Base-by-base conservation (phyloP, 176 grass and related monocot genomes). In the Poa pratensis region DNA sequence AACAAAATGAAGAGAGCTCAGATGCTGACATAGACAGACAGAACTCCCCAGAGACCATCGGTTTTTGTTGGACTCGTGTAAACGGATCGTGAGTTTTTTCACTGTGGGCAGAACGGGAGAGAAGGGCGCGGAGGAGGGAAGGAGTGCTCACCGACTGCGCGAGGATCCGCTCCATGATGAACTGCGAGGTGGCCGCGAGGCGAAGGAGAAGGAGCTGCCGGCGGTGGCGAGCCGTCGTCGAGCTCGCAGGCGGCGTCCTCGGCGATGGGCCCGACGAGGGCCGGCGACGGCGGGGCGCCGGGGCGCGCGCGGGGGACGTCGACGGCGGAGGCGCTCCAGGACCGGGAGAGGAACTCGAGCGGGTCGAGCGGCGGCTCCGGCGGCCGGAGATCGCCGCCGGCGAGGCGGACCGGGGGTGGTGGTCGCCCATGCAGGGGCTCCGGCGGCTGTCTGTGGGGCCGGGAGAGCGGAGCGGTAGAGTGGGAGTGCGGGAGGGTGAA, bases 121-220 rank as follows among this genome's bases (percentile, higher is more conserved):
- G 17, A 3, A 5, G 20, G 6, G 0, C 46, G 3, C 46, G 3
- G 55, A 2, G 3, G 40, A 39, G 1, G 20, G 23, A 9, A 0
- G 3, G 22, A 8, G 79, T 14, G 20, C 91, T 84, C 22, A 96
- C 96, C 88, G 96, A 92, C 54, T 96, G 97, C 67, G 97, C 93
- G 66, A 99, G 90, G 90, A 99, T 99, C 76, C 97, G 87, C 81
- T 99, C 97, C 94, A 99, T 99, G 88, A 99, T 92, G 79, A 99
- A 90, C 88, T 99, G 97, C 71, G 97, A 99, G 49, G 97, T 99
- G 76, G 94, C 88, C 0, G 97, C 92, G 20, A 99, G 34, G 97
- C 96, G 82, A 96, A 99, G 82, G 97, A 91, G 91, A 96, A 99
- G 65, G 96, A 88, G 91, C 92, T 99, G 2, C 93, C 93, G 19